Evolutionary conservation across 768 basidiomycete species (phyloP).

Genomic region (Hygrophoropsis aurantiaca): DNA sequence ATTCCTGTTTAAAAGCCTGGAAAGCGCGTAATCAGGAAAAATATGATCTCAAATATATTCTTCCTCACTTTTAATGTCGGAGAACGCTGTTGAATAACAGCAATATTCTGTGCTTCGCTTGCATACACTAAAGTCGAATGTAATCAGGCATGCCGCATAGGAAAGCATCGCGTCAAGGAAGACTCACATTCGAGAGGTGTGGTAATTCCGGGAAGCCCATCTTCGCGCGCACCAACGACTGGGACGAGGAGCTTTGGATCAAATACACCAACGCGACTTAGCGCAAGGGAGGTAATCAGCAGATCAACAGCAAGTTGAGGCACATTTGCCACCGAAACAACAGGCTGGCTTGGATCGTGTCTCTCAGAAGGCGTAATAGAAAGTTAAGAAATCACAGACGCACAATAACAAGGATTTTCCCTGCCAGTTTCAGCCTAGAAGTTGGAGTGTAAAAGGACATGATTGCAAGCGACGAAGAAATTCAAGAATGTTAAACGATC

Average conservation of each 20-base stretch:
- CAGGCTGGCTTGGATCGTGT: slow-evolving; percentile 42
- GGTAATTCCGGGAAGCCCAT: slow-evolving; percentile 58
- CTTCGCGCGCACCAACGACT: slow-evolving; percentile 71
- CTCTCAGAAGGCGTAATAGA: slow-evolving; percentile 4
- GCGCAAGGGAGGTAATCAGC: slow-evolving; percentile 62
- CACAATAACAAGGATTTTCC: slow-evolving; percentile 30
- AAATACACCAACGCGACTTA: slow-evolving; percentile 61
- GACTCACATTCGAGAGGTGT: slow-evolving; percentile 74
- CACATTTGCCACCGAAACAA: slow-evolving; percentile 81
- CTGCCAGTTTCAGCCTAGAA: slow-evolving; percentile 23
- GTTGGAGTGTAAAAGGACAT: slow-evolving; percentile 33
- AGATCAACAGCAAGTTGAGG: slow-evolving; percentile 78
- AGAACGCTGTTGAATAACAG: slow-evolving; percentile 76
- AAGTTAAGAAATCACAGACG: slow-evolving; percentile 3
- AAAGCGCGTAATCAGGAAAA: slow-evolving; percentile 1
- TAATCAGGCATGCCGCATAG: slow-evolving; percentile 2
- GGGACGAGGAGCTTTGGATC: slow-evolving; percentile 66
- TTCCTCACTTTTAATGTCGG: slow-evolving; percentile 67
- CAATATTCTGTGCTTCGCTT: slow-evolving; percentile 43
- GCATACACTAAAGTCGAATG: slow-evolving; percentile 63
- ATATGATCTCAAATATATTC: neutral
- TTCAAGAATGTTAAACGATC: too few species aligned
- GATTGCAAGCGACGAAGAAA: neutral
- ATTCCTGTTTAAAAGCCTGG: slow-evolving; percentile 69
- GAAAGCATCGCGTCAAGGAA: slow-evolving; percentile 6